Evolutionary conservation across 2,329 filamentous ascomycete genomes (phyloP), one percentile per base, ranked within the genome.

Genomic region (Setomelanomma holmii): DNA sequence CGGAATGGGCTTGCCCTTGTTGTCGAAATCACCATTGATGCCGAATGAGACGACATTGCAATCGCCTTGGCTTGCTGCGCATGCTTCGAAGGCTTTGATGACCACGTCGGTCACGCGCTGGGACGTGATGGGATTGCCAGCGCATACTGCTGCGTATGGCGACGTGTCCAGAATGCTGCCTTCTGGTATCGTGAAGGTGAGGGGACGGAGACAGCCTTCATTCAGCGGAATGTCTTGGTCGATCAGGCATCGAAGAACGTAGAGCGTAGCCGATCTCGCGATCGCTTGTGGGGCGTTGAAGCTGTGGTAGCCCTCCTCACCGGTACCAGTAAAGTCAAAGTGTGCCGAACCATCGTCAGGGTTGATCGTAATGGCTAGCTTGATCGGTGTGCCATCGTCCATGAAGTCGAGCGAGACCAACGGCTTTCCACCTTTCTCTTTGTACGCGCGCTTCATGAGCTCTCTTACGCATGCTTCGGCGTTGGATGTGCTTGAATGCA

Each of bases 301-400:
- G 49, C 67, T 70, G 48, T 64, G 63, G 42, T 66, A 74, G 1
- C 61, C 64, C 49, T 77, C 72, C 21, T 56, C 53, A 2, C 70
- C 71, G 2, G 76, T 78, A 20, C 76, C 76, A 0, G 72, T 72
- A 57, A 78, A 79, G 51, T 79, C 75, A 52, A 78, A 78, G 2
- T 53, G 49, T 1, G 72, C 71, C 16, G 56, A 56, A 1, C 75
- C 75, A 22, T 59, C 63, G 3, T 60, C 60, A 1, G 51, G 30
- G 36, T 74, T 55, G 40, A 78, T 76, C 6, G 54, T 63, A 40
- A 78, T 66, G 22, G 62, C 56, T 19, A 78, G 63, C 5, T 49
- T 19, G 42, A 78, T 73, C 4, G 61, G 59, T 1, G 72, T 73
- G 5, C 75, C 76, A 48, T 78, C 71, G 55, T 80, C 78, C 65